Base-by-base conservation (phyloP, 2,329 filamentous ascomycete genomes). In the Ramularia collo-cygni region DNA sequence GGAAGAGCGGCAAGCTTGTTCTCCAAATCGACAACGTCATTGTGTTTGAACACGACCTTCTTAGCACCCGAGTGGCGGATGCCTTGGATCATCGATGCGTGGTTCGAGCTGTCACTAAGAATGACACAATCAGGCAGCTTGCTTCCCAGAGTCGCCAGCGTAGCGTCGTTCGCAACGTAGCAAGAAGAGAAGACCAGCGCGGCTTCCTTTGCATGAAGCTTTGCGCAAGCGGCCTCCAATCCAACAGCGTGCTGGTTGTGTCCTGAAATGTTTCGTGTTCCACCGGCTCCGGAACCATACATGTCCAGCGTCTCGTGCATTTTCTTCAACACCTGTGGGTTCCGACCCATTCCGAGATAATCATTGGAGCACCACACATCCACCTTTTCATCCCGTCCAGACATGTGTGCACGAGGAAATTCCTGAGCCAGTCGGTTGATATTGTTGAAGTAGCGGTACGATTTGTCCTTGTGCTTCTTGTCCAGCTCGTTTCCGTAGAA, bases 301-400 rank as follows among this genome's bases (percentile, higher is more conserved):
- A 81, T 86, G 54, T 98, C 89, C 31, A 98, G 70, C 2, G 90
- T 95, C 61, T 92, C 77, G 63, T 98, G 90, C 92, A 98, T 98
- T 41, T 78, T 78, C 62, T 85, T 79, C 57, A 98, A 69, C 8
- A 98, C 92, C 36, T 85, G 74, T 9, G 79, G 76, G 66, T 96
- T 95, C 55, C 88, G 78, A 31, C 92, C 90, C 92, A 98, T 98
- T 54, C 92, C 92, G 13, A 98, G 79, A 64, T 98, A 98, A 64
- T 98, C 92, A 60, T 98, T 98, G 61, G 90, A 93, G 73, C 92
- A 98, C 92, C 92, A 98, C 16, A 98, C 92, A 2, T 90, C 95
- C 42, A 98, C 92, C 38, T 79, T 79, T 52, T 95, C 87, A 44
- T 90, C 81, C 59, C 79, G 77, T 43, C 75, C 79, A 12, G 85